Evolutionary conservation across 2,329 filamentous ascomycete genomes (phyloP).

Genomic region (Coniochaeta sp.): DNA sequence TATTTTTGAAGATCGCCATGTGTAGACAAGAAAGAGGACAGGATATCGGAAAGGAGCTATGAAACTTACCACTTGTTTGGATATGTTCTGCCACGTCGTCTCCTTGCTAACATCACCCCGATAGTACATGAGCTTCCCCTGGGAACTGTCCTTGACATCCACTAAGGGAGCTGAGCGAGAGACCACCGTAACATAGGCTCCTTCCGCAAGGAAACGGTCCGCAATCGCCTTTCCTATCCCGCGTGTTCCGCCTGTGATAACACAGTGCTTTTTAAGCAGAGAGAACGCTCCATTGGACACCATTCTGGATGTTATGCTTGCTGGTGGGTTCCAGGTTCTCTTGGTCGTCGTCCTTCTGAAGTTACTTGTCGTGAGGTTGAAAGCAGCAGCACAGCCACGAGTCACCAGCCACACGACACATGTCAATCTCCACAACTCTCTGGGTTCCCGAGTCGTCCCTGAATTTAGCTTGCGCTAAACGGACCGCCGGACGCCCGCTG

Average conservation of each 20-base stretch:
- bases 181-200: constrained; percentile 40
- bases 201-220: constrained; percentile 53
- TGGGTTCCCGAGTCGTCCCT: neutral
- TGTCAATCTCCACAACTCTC: neutral
- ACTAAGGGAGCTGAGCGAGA: constrained; percentile 31
- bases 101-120: neutral
- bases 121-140: neutral
- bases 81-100: neutral
- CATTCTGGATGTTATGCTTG: neutral
- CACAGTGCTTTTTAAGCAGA: constrained; percentile 40
- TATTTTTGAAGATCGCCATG: neutral
- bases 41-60: neutral
- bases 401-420: neutral
- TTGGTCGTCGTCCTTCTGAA: too few relatives aligned
- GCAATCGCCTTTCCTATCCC: constrained; percentile 66
- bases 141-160: neutral
- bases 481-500: neutral
- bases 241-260: constrained; percentile 64
- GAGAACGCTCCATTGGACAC: constrained; percentile 12
- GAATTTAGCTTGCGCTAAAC: neutral
- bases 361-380: neutral
- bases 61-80: neutral
- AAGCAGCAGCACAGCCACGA: neutral
- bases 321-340: too few relatives aligned
- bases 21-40: neutral